A percentile compares a stretch with the other conserved stretches of the same genome.
Conservation (phyloP, 139 green algal genomes). For the Pseudopediastrum boryanum region DNA sequence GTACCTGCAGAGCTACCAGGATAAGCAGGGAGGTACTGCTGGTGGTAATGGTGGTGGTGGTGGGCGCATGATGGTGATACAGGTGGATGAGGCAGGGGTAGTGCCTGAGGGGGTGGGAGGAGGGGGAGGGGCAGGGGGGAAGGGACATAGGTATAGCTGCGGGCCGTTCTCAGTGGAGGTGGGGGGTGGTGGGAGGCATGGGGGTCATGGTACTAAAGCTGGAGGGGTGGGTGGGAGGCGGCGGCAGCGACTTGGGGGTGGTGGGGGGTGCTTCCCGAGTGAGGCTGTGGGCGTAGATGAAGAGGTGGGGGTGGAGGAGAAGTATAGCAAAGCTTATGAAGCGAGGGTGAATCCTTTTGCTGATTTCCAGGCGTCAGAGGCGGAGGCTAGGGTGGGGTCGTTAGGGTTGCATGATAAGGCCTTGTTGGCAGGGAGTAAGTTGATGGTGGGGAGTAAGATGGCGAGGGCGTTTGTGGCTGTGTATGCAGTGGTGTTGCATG, state of each 20-base stretch:
- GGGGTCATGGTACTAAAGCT: not conserved
- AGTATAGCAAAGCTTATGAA: slow-evolving; percentile 18
- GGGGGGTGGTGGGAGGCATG: too few relatives aligned
- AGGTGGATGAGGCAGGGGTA: slow-evolving; percentile 16
- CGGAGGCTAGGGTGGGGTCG: not conserved
- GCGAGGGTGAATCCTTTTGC: slow-evolving; percentile 25
- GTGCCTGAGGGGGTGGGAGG: not conserved
- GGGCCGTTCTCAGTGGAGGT: not conserved
- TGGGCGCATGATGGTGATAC: not conserved
- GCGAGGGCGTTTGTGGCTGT: slow-evolving; percentile 8
- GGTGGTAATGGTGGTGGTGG: not conserved
- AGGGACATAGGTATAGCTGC: slow-evolving; percentile 7
- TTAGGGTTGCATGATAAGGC: slow-evolving; percentile 19
- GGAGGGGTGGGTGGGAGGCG: not conserved
- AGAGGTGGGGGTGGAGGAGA: not conserved
- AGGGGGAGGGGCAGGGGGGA: not conserved
- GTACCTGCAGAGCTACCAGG: slow-evolving; percentile 28
- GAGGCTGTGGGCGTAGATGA: not conserved
- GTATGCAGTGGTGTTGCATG: slow-evolving; percentile 25
- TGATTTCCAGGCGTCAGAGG: slow-evolving; percentile 10
- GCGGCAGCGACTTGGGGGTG: slow-evolving; percentile 19
- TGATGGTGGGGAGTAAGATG: slow-evolving; percentile 28
- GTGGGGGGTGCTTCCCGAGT: not conserved
- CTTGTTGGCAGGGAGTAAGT: slow-evolving; percentile 9
- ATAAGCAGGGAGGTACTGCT: not conserved